Conservation (phyloP, 208 protist species). For the Wallacemonas collosoma region DNA sequence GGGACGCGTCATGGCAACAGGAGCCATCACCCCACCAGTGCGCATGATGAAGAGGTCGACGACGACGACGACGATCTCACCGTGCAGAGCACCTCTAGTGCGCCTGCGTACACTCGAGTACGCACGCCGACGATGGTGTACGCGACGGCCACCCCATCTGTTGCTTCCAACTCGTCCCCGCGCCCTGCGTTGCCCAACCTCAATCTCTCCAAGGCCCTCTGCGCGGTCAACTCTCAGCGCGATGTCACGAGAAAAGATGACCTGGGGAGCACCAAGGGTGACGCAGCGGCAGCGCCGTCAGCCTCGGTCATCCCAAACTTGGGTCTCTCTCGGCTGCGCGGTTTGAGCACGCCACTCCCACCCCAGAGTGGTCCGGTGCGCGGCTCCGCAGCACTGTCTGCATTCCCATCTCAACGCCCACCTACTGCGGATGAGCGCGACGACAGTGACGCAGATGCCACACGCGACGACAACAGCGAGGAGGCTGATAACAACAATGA, state of each 20-base stretch:
- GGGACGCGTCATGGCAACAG: neutral
- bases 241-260: neutral
- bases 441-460: neutral
- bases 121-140: neutral
- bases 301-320: neutral
- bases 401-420: neutral
- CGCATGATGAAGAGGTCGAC: neutral
- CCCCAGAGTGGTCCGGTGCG: neutral
- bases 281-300: neutral
- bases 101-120: neutral
- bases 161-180: constrained; percentile 3
- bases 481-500: constrained; percentile 13
- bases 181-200: constrained; percentile 24
- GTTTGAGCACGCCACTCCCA: neutral
- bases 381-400: neutral
- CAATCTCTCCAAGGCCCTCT: constrained; percentile 19
- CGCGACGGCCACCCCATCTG: constrained; percentile 15
- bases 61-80: neutral
- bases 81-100: constrained; percentile 21
- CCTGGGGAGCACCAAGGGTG: neutral
- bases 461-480: neutral
- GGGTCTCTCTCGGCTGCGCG: neutral
- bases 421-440: neutral
- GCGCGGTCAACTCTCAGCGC: neutral
- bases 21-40: neutral